These are phyloP conservation scores for Yamadazyma buinensis DNA, from an alignment of 1,139 yeast genomes.

Conservation along the genomic window DNA sequence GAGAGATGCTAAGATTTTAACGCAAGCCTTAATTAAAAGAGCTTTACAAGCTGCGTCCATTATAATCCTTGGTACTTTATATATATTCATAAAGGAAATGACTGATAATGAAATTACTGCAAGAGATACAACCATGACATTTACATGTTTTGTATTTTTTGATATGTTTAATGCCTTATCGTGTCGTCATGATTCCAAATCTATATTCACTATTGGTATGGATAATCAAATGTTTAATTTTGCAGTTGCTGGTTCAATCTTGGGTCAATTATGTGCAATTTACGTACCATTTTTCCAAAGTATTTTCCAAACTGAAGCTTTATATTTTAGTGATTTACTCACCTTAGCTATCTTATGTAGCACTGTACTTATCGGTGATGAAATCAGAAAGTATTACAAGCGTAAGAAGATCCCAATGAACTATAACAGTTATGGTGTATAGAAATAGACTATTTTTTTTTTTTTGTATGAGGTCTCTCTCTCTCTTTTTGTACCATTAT, in stretches of 20 bases:
- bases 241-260: constrained; percentile 83
- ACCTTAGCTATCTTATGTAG: constrained; percentile 65
- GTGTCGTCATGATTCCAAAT: constrained; percentile 83
- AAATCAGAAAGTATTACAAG: constrained; percentile 51
- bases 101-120: constrained; percentile 76
- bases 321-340: constrained; percentile 62
- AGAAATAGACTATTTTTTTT: constrained; percentile 1
- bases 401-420: constrained; percentile 14
- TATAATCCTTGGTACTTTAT: constrained; percentile 76
- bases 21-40: constrained; percentile 62
- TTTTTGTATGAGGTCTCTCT: no score
- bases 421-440: constrained; percentile 3
- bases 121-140: constrained; percentile 98
- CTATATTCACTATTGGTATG: constrained; percentile 76
- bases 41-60: constrained; percentile 71
- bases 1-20: constrained; percentile 77
- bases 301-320: constrained; percentile 91
- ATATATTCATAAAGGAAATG: constrained; percentile 82
- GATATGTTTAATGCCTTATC: constrained; percentile 96
- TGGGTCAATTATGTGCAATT: constrained; percentile 93
- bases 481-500: no score
- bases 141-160: constrained; percentile 89
- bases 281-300: constrained; percentile 89
- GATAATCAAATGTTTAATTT: constrained; percentile 82
- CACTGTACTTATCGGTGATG: constrained; percentile 83